These are phyloP conservation scores for Sparassis latifolia DNA, from an alignment of 1,284 basidiomycete species.

Conservation along the genomic window DNA sequence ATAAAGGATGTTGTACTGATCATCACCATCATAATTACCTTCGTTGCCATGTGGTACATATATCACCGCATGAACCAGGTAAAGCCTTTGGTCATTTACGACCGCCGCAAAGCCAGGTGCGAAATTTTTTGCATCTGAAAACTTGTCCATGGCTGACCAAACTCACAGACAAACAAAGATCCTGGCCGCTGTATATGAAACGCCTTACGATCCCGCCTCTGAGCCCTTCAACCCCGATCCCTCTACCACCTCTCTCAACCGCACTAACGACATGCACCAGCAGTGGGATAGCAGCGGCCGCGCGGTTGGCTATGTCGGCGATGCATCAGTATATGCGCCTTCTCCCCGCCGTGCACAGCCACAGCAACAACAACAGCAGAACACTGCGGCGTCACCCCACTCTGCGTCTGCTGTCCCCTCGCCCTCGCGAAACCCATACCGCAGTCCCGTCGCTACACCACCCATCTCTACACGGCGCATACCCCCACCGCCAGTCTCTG, in stretches of 20 bases:
- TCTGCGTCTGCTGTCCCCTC: background rate
- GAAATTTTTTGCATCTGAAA: constrained; percentile 11
- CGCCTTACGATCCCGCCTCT: constrained; percentile 15
- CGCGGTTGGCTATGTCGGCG: constrained; percentile 27
- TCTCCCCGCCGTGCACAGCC: constrained; percentile 7
- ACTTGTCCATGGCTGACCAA: background rate
- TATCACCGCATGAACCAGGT: constrained; percentile 69
- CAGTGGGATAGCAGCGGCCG: constrained; percentile 31
- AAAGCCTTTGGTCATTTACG: constrained; percentile 70
- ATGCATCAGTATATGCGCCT: constrained; percentile 8
- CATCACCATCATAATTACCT: constrained; percentile 65
- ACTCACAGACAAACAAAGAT: constrained; percentile 42
- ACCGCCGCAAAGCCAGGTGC: constrained; percentile 62
- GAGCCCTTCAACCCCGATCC: constrained; percentile 20
- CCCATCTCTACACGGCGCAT: background rate
- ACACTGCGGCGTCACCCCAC: too few species aligned
- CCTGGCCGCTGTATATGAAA: constrained; percentile 20
- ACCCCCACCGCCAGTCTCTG: background rate
- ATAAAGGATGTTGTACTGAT: constrained; percentile 60
- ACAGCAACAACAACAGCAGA: background rate
- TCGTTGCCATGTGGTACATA: constrained; percentile 82
- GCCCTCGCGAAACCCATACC: background rate
- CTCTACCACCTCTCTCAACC: constrained; percentile 30
- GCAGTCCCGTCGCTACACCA: background rate
- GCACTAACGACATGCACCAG: constrained; percentile 37